Evolutionary conservation across 2,329 filamentous ascomycete genomes (phyloP).

Genomic region (Scopulariopsis brevicaulis): DNA sequence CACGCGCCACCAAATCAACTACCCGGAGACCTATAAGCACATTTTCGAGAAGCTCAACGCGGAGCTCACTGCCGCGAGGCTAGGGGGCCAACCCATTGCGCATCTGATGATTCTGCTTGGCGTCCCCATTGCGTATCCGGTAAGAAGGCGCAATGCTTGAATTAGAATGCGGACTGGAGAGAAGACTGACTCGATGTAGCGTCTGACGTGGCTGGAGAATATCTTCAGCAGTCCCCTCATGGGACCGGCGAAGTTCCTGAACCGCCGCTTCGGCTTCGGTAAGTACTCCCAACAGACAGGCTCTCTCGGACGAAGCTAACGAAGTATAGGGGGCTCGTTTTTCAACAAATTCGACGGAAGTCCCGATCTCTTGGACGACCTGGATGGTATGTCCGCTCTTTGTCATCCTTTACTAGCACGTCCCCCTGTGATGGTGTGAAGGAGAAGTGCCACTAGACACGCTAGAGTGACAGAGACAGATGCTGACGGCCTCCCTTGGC

Average conservation of each 20-base stretch:
- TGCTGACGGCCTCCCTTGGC: too few relatives aligned
- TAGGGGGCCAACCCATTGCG: slow-evolving; percentile 63
- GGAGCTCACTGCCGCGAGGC: slow-evolving; percentile 60
- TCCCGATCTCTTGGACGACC: slow-evolving; percentile 81
- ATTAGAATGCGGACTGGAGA: background rate
- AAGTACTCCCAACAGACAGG: slow-evolving; percentile 10
- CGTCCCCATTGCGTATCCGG: slow-evolving; percentile 76
- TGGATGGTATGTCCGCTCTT: slow-evolving; percentile 51
- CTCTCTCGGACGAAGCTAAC: background rate
- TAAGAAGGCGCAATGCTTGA: slow-evolving; percentile 24
- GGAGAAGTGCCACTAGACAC: too few relatives aligned
- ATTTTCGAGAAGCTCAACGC: slow-evolving; percentile 66
- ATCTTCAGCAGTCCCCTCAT: slow-evolving; percentile 79
- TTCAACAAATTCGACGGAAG: slow-evolving; percentile 95
- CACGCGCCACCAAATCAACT: slow-evolving; percentile 89
- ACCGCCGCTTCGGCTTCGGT: slow-evolving; percentile 76
- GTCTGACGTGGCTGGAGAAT: slow-evolving; percentile 94
- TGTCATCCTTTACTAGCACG: too few relatives aligned
- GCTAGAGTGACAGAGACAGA: too few relatives aligned
- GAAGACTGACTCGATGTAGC: slow-evolving; percentile 25
- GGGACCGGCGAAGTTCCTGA: slow-evolving; percentile 77
- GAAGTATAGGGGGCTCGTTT: slow-evolving; percentile 56
- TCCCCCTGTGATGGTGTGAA: too few relatives aligned
- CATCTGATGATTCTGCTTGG: slow-evolving; percentile 82
- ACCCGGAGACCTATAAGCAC: slow-evolving; percentile 77